Evolutionary conservation across 2,329 filamentous ascomycete genomes (phyloP).

Genomic region (Beauveria sp.): DNA sequence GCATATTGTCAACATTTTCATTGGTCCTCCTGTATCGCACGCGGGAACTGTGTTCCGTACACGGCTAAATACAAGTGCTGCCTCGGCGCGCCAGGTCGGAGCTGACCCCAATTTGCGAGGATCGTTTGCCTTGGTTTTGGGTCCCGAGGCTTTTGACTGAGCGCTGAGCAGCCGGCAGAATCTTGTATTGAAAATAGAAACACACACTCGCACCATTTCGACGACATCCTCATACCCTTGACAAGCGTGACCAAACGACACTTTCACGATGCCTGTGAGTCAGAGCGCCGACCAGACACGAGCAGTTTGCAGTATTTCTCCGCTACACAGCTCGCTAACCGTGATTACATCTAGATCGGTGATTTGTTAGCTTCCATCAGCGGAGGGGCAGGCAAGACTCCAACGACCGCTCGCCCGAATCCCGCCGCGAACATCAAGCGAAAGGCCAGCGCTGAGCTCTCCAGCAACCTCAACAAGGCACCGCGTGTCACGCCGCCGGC

Average conservation of each 20-base stretch:
- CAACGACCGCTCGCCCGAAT: constrained; percentile 17
- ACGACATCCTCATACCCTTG: background rate
- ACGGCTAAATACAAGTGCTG: background rate
- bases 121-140: constrained; percentile 9
- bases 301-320: too few relatives aligned
- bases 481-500: constrained; percentile 23
- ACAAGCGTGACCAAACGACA: background rate
- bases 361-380: constrained; percentile 56
- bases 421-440: constrained; percentile 37
- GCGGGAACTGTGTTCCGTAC: background rate
- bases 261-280: constrained; percentile 16
- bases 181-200: background rate
- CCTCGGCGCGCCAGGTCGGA: constrained; percentile 11
- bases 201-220: too few relatives aligned
- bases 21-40: background rate
- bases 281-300: background rate
- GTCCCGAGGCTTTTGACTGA: constrained; percentile 7
- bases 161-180: constrained; percentile 11
- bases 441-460: constrained; percentile 47
- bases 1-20: background rate
- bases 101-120: constrained; percentile 6
- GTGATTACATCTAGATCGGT: constrained; percentile 30
- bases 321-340: background rate
- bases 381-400: constrained; percentile 40
- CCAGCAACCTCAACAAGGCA: constrained; percentile 31